Percentiles rank a stretch among this genome's conserved stretches.
These are phyloP conservation scores for Colletotrichum theobromicola DNA, from an alignment of 2,329 filamentous ascomycete species.

Conservation along the genomic window DNA sequence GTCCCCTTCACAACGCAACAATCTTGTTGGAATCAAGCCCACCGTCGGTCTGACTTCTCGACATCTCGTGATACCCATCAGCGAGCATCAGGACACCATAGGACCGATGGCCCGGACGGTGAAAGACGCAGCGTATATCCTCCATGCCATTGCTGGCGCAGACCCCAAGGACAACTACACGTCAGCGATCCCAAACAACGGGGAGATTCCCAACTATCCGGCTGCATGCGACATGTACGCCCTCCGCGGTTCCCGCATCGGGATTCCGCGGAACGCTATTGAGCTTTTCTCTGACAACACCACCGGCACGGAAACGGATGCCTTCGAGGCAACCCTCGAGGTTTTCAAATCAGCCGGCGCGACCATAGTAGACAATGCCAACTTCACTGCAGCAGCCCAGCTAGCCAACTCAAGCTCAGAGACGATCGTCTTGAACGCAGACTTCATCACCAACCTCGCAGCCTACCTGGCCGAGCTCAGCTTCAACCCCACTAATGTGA, in stretches of 20 bases:
- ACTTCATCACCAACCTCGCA: constrained; percentile 63
- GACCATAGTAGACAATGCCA: constrained; percentile 61
- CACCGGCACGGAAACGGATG: constrained; percentile 37
- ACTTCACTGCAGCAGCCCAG: constrained; percentile 30
- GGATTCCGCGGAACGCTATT: constrained; percentile 66
- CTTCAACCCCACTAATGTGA: constrained; percentile 61
- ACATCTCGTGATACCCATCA: constrained; percentile 68
- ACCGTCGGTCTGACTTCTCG: constrained; percentile 69
- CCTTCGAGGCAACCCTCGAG: constrained; percentile 58
- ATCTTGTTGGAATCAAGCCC: constrained; percentile 71
- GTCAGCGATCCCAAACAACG: constrained; percentile 62
- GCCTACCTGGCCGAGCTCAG: constrained; percentile 61
- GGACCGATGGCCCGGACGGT: constrained; percentile 68
- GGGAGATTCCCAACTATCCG: constrained; percentile 61
- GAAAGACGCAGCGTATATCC: constrained; percentile 64
- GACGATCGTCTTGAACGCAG: constrained; percentile 55
- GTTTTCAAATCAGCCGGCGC: constrained; percentile 61
- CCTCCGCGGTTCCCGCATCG: constrained; percentile 63
- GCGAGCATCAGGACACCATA: constrained; percentile 65
- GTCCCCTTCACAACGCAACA: constrained; percentile 56
- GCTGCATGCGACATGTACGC: constrained; percentile 58
- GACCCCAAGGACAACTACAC: constrained; percentile 68
- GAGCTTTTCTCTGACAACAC: constrained; percentile 28
- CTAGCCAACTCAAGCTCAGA: constrained; percentile 28
- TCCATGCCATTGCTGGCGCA: constrained; percentile 67